Conservation (phyloP, 2,329 filamentous ascomycete genomes). For the Clarireedia paspali region DNA sequence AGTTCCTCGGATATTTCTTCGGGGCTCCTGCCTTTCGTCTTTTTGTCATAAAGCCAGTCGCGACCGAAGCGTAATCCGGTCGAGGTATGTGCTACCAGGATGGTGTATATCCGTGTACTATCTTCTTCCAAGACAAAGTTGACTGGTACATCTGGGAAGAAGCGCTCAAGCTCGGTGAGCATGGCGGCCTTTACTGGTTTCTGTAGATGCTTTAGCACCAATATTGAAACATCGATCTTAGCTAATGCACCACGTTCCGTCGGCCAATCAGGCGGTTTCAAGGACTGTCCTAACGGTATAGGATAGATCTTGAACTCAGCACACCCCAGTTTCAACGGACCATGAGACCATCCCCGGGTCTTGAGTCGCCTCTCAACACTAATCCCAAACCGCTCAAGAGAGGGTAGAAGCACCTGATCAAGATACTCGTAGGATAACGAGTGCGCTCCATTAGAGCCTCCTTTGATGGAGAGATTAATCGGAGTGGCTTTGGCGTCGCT, state of each 20-base stretch:
- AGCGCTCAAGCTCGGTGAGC: constrained; percentile 31
- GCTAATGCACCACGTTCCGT: constrained; percentile 31
- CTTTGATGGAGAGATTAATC: constrained; percentile 44
- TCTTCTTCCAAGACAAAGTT: constrained; percentile 42
- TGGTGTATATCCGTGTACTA: constrained; percentile 46
- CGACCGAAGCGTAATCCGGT: constrained; percentile 39
- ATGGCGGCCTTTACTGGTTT: constrained; percentile 36
- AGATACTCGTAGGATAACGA: constrained; percentile 55
- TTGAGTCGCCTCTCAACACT: constrained; percentile 38
- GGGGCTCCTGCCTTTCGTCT: constrained; percentile 22
- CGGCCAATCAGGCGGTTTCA: constrained; percentile 31
- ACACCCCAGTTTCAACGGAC: constrained; percentile 20
- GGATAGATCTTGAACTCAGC: constrained; percentile 40
- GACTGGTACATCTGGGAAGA: constrained; percentile 39
- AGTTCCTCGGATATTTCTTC: constrained; percentile 33
- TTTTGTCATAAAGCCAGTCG: constrained; percentile 40
- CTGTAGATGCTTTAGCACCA: constrained; percentile 40
- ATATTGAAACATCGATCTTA: constrained; percentile 42
- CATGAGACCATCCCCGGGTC: constrained; percentile 41
- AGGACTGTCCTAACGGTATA: constrained; percentile 30
- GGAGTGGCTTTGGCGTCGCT: constrained; percentile 36
- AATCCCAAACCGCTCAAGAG: constrained; percentile 45
- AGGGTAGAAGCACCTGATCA: constrained; percentile 51
- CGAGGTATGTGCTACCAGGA: constrained; percentile 47
- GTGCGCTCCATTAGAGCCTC: constrained; percentile 52